phyloP scores from a whole-genome alignment of 306 rosid genomes.

The Vicia sativa region DNA sequence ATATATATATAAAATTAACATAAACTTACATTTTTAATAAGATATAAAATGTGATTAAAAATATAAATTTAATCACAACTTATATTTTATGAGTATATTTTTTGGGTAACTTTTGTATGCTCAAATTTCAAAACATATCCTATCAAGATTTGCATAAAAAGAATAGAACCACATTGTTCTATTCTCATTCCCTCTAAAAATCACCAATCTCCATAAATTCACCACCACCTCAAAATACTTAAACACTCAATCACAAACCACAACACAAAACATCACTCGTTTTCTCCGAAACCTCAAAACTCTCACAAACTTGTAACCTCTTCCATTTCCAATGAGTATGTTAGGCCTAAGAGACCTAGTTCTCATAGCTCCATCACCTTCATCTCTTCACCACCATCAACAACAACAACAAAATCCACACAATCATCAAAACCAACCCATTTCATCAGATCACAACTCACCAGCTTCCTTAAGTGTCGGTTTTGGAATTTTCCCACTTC shows the following conservation, averaged over 20 bases:
- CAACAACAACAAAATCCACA: neutral
- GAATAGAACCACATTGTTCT: slow-evolving; percentile 33
- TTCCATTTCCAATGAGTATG: slow-evolving; percentile 50
- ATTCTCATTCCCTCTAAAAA: slow-evolving; percentile 17
- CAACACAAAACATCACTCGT: neutral
- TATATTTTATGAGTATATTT: too few relatives aligned
- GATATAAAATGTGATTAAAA: too few relatives aligned
- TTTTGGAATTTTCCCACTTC: slow-evolving; percentile 77
- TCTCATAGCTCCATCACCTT: slow-evolving; percentile 61
- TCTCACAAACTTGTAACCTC: neutral
- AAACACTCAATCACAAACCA: neutral
- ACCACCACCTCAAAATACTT: neutral
- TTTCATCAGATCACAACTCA: slow-evolving; percentile 56
- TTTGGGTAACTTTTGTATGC: neutral
- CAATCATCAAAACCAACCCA: slow-evolving; percentile 48
- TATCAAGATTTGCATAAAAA: slow-evolving; percentile 33
- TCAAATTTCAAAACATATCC: neutral
- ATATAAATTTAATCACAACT: too few relatives aligned
- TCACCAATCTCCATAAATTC: slow-evolving; percentile 24
- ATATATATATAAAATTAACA: too few relatives aligned
- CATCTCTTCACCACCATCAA: slow-evolving; percentile 38
- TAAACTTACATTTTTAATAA: too few relatives aligned
- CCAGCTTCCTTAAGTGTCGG: slow-evolving; percentile 71
- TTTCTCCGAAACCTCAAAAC: slow-evolving; percentile 1
- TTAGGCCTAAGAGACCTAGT: slow-evolving; percentile 82